Conservation (phyloP, 306 rosid species). For the Betula pendula region DNA sequence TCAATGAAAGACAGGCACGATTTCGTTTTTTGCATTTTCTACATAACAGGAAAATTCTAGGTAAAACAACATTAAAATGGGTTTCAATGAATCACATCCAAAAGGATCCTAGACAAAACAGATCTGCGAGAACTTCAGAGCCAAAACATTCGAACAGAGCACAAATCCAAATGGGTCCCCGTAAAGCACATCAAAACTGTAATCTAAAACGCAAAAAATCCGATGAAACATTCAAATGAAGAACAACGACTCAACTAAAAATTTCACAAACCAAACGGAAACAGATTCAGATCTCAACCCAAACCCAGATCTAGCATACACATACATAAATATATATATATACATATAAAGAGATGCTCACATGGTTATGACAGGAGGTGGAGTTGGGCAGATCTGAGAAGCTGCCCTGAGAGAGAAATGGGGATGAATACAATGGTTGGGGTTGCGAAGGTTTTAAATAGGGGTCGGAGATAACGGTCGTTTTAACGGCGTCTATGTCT, state of each 20-base stretch:
- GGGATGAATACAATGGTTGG: neutral
- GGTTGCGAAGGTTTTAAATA: conserved; percentile 9
- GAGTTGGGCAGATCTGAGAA: conserved; percentile 39
- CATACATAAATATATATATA: too few species aligned
- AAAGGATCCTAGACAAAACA: neutral
- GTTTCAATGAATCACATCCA: neutral
- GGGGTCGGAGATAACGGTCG: neutral
- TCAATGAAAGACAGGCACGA: neutral
- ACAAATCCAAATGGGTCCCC: neutral
- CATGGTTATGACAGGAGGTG: conserved; percentile 18
- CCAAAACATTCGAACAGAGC: neutral
- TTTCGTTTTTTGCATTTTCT: neutral
- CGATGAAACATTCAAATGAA: neutral
- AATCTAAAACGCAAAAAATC: neutral
- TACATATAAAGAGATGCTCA: neutral
- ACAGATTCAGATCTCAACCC: conserved; percentile 16
- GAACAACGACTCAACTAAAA: neutral
- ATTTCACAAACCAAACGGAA: neutral
- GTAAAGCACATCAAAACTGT: neutral
- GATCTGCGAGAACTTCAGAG: neutral
- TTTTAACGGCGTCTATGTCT: conserved; percentile 27
- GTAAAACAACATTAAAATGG: neutral
- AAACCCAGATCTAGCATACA: conserved; percentile 1
- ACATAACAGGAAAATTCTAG: neutral
- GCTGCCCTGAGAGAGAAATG: conserved; percentile 23